These are phyloP conservation scores for Candida stauntonica DNA, from an alignment of 805 yeast species.

Conservation along the genomic window DNA sequence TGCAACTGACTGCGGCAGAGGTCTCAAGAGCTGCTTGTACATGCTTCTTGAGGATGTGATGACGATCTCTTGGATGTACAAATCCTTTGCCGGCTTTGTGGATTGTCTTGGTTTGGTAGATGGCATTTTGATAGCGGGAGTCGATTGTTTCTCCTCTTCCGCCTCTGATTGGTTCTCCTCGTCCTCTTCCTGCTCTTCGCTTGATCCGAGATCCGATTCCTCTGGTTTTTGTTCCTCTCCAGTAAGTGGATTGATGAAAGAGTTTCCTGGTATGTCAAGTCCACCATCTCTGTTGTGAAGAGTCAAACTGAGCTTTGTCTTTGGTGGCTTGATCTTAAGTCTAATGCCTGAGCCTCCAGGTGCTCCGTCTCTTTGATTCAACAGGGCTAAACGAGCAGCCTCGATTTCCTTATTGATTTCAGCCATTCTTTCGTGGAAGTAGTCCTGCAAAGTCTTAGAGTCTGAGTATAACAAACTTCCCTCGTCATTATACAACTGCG, in stretches of 20 bases:
- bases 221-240: conserved; percentile 8
- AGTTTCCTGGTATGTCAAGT: conserved; percentile 9
- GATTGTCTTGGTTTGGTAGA: conserved; percentile 11
- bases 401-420: conserved; percentile 22
- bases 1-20: conserved; percentile 5
- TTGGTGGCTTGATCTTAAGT: conserved; percentile 16
- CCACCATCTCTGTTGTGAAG: conserved; percentile 11
- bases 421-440: conserved; percentile 40
- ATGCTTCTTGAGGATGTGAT: conserved; percentile 29
- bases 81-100: conserved; percentile 14
- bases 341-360: conserved; percentile 4
- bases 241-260: conserved; percentile 8
- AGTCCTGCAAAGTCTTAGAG: conserved; percentile 54
- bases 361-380: conserved; percentile 14
- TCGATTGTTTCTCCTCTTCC: conserved; percentile 2
- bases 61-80: conserved; percentile 27
- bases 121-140: conserved; percentile 7
- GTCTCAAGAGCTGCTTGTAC: conserved; percentile 27
- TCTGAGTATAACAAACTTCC: conserved; percentile 68
- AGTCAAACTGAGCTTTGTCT: conserved; percentile 13
- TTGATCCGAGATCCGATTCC: conserved; percentile 4
- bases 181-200: conserved; percentile 5
- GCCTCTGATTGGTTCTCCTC: conserved; percentile 8
- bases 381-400: conserved; percentile 9
- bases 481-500: conserved; percentile 72